Evolutionary conservation across 2,329 filamentous ascomycete genomes (phyloP).

Genomic region (Penicillium sp.): DNA sequence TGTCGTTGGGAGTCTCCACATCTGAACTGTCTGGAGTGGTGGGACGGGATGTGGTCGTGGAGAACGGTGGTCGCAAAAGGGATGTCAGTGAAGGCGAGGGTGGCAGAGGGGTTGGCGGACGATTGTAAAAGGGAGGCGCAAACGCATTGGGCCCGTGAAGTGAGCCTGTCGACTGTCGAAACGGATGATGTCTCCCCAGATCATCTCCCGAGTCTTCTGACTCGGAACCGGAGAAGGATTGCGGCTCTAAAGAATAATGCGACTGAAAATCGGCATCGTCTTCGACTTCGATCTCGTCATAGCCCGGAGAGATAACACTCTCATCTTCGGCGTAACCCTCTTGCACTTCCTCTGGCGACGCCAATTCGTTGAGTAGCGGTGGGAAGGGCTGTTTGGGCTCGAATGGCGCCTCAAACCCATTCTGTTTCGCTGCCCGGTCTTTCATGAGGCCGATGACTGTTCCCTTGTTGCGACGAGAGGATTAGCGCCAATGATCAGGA

Average conservation of each 20-base stretch:
- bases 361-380: constrained; percentile 32
- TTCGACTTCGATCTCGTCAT: constrained; percentile 35
- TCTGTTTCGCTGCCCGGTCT: neutral
- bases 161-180: constrained; percentile 45
- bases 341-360: constrained; percentile 26
- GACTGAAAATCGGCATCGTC: constrained; percentile 50
- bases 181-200: constrained; percentile 40
- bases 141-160: constrained; percentile 53
- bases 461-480: neutral
- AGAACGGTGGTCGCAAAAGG: constrained; percentile 73
- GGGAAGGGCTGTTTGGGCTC: constrained; percentile 41
- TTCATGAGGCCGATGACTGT: constrained; percentile 11
- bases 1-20: constrained; percentile 69
- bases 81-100: constrained; percentile 92
- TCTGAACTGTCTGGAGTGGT: constrained; percentile 92
- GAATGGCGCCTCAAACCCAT: constrained; percentile 19
- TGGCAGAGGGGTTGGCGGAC: constrained; percentile 90
- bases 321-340: constrained; percentile 30
- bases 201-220: constrained; percentile 36
- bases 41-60: constrained; percentile 73
- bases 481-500: neutral
- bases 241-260: constrained; percentile 46
- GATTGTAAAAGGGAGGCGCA: constrained; percentile 91
- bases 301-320: constrained; percentile 31
- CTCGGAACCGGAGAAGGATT: constrained; percentile 40